A percentile compares a stretch with the other conserved stretches of the same genome.
Evolutionary conservation across 83 land plant species (phyloP).

Genomic region (Thuja plicata): DNA sequence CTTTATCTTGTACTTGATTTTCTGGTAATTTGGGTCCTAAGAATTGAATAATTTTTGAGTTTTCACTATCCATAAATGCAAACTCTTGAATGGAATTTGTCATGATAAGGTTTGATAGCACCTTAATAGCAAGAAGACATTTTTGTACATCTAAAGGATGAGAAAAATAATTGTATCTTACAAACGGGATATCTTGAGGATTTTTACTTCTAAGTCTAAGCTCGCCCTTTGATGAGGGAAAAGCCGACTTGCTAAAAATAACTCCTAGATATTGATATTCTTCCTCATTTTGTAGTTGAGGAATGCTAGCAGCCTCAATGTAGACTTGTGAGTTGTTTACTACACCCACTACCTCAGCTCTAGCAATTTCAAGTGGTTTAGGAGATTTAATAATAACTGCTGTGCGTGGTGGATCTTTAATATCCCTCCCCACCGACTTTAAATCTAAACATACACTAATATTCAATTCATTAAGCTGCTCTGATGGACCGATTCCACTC

Average conservation of each 20-base stretch:
- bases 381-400: slow-evolving; percentile 25
- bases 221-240: no score
- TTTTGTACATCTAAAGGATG: slow-evolving; percentile 24
- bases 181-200: no score
- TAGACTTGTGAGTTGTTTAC: slow-evolving; percentile 25
- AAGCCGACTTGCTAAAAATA: no score
- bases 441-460: slow-evolving; percentile 21
- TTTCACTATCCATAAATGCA: slow-evolving; percentile 4
- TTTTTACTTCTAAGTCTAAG: no score
- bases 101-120: slow-evolving; percentile 5
- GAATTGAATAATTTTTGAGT: neutral
- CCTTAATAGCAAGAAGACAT: slow-evolving; percentile 27
- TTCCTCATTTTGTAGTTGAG: neutral
- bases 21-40: slow-evolving; percentile 22
- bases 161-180: slow-evolving; percentile 19
- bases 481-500: neutral
- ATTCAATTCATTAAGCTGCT: slow-evolving; percentile 27
- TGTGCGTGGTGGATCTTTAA: slow-evolving; percentile 43
- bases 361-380: slow-evolving; percentile 24
- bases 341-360: slow-evolving; percentile 44
- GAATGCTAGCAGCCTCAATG: slow-evolving; percentile 29
- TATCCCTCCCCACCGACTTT: slow-evolving; percentile 24
- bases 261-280: no score
- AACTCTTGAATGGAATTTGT: slow-evolving; percentile 19
- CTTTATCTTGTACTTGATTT: slow-evolving; percentile 20